Percentiles rank a stretch among this genome's conserved stretches.
These are phyloP conservation scores for Trypanosomatidae sp. DNA, from an alignment of 208 protist species.

Conservation along the genomic window DNA sequence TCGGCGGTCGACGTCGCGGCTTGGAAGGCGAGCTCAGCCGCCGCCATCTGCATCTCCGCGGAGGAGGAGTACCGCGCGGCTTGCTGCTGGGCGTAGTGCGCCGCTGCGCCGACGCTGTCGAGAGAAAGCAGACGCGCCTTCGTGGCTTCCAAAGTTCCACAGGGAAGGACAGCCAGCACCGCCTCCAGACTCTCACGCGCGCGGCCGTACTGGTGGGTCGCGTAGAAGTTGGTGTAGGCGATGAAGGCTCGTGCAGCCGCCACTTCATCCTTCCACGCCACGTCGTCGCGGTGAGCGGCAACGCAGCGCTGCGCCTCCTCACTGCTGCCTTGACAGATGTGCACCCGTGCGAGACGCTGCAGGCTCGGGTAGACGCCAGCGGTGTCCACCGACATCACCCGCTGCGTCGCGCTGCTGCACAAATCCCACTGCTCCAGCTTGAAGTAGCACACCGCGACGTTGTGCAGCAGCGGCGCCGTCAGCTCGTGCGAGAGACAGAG, in stretches of 20 bases:
- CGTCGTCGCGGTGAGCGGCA: slow-evolving; percentile 20
- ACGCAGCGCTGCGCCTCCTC: slow-evolving; percentile 31
- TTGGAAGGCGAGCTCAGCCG: slow-evolving; percentile 49
- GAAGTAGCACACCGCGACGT: slow-evolving; percentile 57
- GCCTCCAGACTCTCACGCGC: slow-evolving; percentile 46
- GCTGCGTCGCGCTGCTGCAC: slow-evolving; percentile 30
- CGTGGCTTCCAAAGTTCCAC: slow-evolving; percentile 48
- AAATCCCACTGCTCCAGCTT: slow-evolving; percentile 49
- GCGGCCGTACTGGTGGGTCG: slow-evolving; percentile 38
- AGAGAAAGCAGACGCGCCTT: slow-evolving; percentile 52
- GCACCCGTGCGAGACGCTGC: slow-evolving; percentile 37
- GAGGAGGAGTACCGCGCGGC: slow-evolving; percentile 25
- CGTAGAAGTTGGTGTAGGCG: slow-evolving; percentile 36
- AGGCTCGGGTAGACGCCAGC: slow-evolving; percentile 32
- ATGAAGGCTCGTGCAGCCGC: slow-evolving; percentile 37
- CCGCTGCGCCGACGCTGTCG: slow-evolving; percentile 30
- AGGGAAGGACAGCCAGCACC: slow-evolving; percentile 39
- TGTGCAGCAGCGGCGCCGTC: slow-evolving; percentile 42
- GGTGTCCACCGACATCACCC: slow-evolving; percentile 37
- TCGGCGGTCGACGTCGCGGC: slow-evolving; percentile 25
- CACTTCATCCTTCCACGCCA: slow-evolving; percentile 34
- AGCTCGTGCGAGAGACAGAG: slow-evolving; percentile 18
- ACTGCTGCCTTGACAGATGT: slow-evolving; percentile 31
- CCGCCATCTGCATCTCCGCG: slow-evolving; percentile 39
- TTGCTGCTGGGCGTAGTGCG: no score